Evolutionary conservation across 805 yeast species (phyloP).

Genomic region (Blastobotrys peoriensis): DNA sequence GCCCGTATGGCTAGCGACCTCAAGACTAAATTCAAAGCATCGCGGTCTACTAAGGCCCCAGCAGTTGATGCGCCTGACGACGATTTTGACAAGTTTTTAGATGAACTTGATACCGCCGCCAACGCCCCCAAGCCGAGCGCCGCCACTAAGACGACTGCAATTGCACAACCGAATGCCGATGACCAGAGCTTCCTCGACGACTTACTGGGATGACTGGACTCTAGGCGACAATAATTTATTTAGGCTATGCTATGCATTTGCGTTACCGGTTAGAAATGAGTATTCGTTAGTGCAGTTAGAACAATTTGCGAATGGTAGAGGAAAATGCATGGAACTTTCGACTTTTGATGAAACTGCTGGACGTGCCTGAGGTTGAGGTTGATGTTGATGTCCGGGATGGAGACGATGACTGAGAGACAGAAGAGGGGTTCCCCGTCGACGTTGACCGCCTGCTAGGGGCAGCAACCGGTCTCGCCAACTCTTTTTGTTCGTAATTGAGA

Average conservation of each 20-base stretch:
- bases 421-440: no score
- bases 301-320: neutral
- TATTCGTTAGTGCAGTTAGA: neutral
- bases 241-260: no score
- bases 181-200: neutral
- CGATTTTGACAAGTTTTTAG: constrained; percentile 21
- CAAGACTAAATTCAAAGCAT: constrained; percentile 13
- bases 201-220: no score
- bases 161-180: neutral
- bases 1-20: constrained; percentile 13
- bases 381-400: no score
- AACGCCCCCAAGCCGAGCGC: neutral
- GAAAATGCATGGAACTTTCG: neutral
- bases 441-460: no score
- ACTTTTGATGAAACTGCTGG: no score
- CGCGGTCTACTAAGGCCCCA: constrained; percentile 1
- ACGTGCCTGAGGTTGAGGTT: no score
- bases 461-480: no score
- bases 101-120: constrained; percentile 16
- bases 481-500: neutral
- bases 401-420: no score
- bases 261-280: no score
- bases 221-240: no score
- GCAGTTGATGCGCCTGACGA: constrained; percentile 6
- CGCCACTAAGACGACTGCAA: neutral